These are phyloP conservation scores for Botrytis galanthina DNA, from an alignment of 2,329 filamentous ascomycete genomes.

Conservation along the genomic window DNA sequence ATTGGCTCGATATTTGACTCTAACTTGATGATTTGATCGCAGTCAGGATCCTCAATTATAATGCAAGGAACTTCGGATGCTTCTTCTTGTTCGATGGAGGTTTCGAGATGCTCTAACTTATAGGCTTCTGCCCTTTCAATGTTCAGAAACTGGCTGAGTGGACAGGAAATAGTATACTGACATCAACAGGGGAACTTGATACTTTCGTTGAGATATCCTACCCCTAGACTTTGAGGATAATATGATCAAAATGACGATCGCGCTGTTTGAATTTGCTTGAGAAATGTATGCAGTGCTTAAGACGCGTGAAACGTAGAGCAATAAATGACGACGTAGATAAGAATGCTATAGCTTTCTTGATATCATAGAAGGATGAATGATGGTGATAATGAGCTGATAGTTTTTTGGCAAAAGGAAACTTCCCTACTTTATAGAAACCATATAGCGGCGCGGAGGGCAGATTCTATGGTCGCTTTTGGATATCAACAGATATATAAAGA, in stretches of 20 bases:
- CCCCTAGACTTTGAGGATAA: not conserved
- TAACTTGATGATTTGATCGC: constrained; percentile 26
- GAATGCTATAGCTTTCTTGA: not conserved
- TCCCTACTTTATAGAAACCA: constrained; percentile 19
- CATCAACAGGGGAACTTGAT: constrained; percentile 31
- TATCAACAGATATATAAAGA: constrained; percentile 26
- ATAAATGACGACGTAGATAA: not conserved
- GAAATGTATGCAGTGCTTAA: not conserved
- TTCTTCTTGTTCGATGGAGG: constrained; percentile 22
- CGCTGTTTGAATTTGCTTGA: not conserved
- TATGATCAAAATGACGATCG: not conserved
- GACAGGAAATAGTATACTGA: constrained; percentile 21
- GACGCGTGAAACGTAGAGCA: not conserved
- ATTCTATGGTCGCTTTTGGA: not conserved
- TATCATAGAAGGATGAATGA: not conserved
- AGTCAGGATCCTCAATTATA: constrained; percentile 33
- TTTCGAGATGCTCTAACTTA: constrained; percentile 27
- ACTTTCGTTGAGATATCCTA: not conserved
- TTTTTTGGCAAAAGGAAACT: not conserved
- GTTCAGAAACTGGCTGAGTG: constrained; percentile 23
- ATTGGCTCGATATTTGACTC: constrained; percentile 22
- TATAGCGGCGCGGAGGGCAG: constrained; percentile 8
- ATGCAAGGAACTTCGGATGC: constrained; percentile 28
- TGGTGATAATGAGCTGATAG: constrained; percentile 14
- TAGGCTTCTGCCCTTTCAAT: constrained; percentile 28